These are phyloP conservation scores for Coemansia sp. DNA, from an alignment of 192 early-diverging fungal species.

Conservation along the genomic window DNA sequence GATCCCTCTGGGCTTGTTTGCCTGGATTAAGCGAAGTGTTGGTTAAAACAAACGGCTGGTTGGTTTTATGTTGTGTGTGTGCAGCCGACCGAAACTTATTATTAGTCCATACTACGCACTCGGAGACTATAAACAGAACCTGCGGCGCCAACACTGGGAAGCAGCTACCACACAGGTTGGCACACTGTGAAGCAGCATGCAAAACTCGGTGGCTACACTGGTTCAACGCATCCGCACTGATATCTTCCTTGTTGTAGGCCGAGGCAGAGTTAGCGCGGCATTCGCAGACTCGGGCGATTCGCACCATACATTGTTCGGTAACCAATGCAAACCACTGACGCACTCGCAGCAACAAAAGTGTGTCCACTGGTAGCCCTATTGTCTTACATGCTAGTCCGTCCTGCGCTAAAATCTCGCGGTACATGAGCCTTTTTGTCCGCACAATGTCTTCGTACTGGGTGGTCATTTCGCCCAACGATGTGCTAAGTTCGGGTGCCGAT, in stretches of 20 bases:
- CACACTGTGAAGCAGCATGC: slow-evolving; percentile 27
- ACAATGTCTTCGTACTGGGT: slow-evolving; percentile 38
- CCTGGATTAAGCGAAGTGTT: not conserved
- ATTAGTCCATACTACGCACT: slow-evolving; percentile 29
- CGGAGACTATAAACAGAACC: slow-evolving; percentile 39
- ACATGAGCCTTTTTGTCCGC: slow-evolving; percentile 19
- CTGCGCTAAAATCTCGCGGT: slow-evolving; percentile 34
- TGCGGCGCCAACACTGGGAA: slow-evolving; percentile 25
- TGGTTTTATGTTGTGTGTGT: not conserved
- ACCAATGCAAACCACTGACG: slow-evolving; percentile 33
- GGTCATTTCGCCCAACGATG: slow-evolving; percentile 25
- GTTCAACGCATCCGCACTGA: slow-evolving; percentile 24
- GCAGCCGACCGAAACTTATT: slow-evolving; percentile 16
- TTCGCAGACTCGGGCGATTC: slow-evolving; percentile 29
- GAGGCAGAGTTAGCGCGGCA: slow-evolving; percentile 39
- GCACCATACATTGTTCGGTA: slow-evolving; percentile 32
- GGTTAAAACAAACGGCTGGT: not conserved
- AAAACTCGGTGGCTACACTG: slow-evolving; percentile 34
- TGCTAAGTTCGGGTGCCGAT: slow-evolving; percentile 20
- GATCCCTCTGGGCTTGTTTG: too few species aligned
- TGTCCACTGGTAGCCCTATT: slow-evolving; percentile 41
- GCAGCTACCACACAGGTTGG: slow-evolving; percentile 27
- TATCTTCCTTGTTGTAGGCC: slow-evolving; percentile 30
- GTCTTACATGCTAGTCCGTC: slow-evolving; percentile 45
- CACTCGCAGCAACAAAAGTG: slow-evolving; percentile 23